Base-by-base conservation (phyloP, 306 rosid genomes). In the Trifolium fragiferum region DNA sequence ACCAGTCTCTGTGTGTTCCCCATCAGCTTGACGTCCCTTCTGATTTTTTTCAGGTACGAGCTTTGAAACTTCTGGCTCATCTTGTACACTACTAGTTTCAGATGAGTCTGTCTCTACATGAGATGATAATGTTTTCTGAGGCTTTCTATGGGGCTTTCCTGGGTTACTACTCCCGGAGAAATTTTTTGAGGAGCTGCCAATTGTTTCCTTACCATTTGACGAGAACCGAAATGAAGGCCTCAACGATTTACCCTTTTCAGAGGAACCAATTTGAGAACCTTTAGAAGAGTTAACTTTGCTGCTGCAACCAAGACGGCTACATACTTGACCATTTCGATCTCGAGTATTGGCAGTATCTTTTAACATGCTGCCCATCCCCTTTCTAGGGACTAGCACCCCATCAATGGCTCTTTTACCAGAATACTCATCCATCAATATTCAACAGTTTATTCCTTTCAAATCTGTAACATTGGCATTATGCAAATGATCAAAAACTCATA, bases 181-280 rank as follows among this genome's bases (percentile, higher is more conserved):
- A 35, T 80, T 76, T 82, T 86, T 82, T 35, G 99, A 90, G 77
- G 98, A 87, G 82, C 93, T 95, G 75, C 98, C 97, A 51, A 77
- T 73, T 38, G 87, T 83, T 87, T 86, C 91, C 83, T 95, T 92
- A 15, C 93, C 89, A 75, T 77, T 79, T 11, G 88, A 70, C 69
- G 92, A 75, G 30, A 92, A 60, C 20, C 82, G 89, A 54, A 78
- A 57, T 11, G 86, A 81, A 81, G 89, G 79, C 80, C 85, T 84
- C 80, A 80, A 72, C 18, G 95, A 68, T 81, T 85, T 95, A 63
- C 88, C 85, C 70, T 88, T 91, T 63, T 77, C 89, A 21, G 82
- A 81, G 68, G 84, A 79, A 78, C 84, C 81, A 70, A 77, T 75
- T 82, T 86, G 91, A 82, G 87, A 58, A 74, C 84, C 87, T 78